phyloP scores from a whole-genome alignment of 331 rosid genomes.

The Stylosanthes scabra region DNA sequence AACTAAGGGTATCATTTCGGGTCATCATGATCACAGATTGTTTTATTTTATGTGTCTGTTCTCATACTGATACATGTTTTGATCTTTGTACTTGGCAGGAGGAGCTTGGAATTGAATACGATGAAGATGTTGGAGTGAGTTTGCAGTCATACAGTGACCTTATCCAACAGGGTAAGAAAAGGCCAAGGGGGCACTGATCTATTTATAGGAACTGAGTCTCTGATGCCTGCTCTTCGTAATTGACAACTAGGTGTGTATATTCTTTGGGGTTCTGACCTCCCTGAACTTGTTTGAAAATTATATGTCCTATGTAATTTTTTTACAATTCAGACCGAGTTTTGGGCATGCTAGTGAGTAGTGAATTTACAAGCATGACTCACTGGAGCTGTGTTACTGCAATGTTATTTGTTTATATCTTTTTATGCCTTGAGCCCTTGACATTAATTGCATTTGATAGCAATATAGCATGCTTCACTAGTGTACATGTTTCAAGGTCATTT shows the following conservation, averaged over 20 bases:
- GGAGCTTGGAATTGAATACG: conserved; percentile 88
- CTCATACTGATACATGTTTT: background rate
- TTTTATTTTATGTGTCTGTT: conserved; percentile 9
- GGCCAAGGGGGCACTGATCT: conserved; percentile 62
- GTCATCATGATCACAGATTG: conserved; percentile 11
- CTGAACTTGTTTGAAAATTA: conserved; percentile 37
- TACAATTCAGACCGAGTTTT: conserved; percentile 23
- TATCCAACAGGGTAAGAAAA: conserved; percentile 67
- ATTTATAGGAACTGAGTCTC: conserved; percentile 19
- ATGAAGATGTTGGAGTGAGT: conserved; percentile 77
- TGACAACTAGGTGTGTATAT: conserved; percentile 26
- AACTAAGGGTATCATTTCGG: conserved; percentile 60
- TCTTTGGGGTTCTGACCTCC: conserved; percentile 34
- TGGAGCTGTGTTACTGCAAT: conserved; percentile 35
- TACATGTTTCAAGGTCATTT: conserved; percentile 16
- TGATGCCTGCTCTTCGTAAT: conserved; percentile 26
- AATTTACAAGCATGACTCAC: conserved; percentile 17
- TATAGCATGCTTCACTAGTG: background rate
- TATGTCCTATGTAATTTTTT: conserved; percentile 15
- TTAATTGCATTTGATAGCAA: conserved; percentile 12
- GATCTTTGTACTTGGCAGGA: conserved; percentile 55
- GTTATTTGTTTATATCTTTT: conserved; percentile 35
- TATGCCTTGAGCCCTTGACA: background rate
- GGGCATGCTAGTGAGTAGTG: background rate
- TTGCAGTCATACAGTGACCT: conserved; percentile 73